Conservation (phyloP, 2,329 filamentous ascomycete species). For the Exophiala sp. region DNA sequence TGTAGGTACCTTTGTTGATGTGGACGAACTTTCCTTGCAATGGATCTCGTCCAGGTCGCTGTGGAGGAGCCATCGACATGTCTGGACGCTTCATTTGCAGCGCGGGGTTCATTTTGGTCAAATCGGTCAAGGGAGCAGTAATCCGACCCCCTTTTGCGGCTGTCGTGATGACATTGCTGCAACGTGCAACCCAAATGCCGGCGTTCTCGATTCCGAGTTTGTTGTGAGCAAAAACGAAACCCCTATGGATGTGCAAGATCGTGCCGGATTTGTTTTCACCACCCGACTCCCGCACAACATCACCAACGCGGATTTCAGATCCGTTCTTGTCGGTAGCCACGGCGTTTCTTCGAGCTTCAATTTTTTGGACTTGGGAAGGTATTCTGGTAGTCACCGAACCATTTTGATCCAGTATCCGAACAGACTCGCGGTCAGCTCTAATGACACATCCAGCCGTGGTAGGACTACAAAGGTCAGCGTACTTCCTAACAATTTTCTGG, state of each 20-base stretch:
- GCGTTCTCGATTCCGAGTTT: slow-evolving; percentile 73
- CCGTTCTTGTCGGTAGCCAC: slow-evolving; percentile 91
- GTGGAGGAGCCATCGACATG: slow-evolving; percentile 63
- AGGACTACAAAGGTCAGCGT: slow-evolving; percentile 46
- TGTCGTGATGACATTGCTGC: slow-evolving; percentile 78
- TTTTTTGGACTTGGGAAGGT: slow-evolving; percentile 86
- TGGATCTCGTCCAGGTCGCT: slow-evolving; percentile 68
- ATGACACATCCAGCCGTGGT: slow-evolving; percentile 89
- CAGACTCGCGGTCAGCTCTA: slow-evolving; percentile 88
- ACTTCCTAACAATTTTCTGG: neutral
- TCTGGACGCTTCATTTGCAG: slow-evolving; percentile 40
- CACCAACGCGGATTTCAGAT: slow-evolving; percentile 83
- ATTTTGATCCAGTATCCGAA: slow-evolving; percentile 86
- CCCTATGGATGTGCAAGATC: slow-evolving; percentile 88
- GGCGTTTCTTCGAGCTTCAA: slow-evolving; percentile 73
- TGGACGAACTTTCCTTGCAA: slow-evolving; percentile 87
- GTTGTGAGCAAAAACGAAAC: slow-evolving; percentile 86
- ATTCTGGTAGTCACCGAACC: slow-evolving; percentile 74
- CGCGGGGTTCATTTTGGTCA: slow-evolving; percentile 88
- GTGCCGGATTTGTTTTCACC: slow-evolving; percentile 81
- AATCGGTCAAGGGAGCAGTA: slow-evolving; percentile 62
- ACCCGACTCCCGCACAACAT: slow-evolving; percentile 83
- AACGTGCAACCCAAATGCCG: slow-evolving; percentile 80
- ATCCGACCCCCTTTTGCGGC: slow-evolving; percentile 89
- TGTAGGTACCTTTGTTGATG: slow-evolving; percentile 80